Base-by-base conservation (phyloP, 1,284 basidiomycete genomes). In the Mrakiaceae sp. region DNA sequence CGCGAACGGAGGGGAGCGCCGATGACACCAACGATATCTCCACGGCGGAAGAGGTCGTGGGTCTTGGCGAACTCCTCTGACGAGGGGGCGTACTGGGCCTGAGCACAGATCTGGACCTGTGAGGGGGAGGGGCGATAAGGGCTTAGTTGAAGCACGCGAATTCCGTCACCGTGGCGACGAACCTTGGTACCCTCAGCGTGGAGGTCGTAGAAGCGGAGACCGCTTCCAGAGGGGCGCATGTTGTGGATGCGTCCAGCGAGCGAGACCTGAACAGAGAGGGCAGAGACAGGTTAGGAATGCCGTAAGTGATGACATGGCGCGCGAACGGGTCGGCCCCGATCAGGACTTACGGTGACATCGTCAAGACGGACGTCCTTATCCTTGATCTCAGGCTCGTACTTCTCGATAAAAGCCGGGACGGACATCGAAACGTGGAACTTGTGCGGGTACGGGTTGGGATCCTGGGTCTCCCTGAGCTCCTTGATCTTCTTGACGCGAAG, bases 371-470 rank as follows among this genome's bases (percentile, higher is more conserved):
- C 75, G 27, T 86, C 88, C 42, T 83, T 71, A 51, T 75, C 71
- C 14, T 79, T 73, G 69, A 94, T 83, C 74, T 83, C 81, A 64
- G 87, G 87, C 63, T 89, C 86, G 43, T 90, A 98, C 67, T 82
- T 79, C 12, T 82, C 76, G 74, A 98, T 85, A 78, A 87, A 99
- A 11, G 79, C 74, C 14, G 84, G 80, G 72, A 98, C 81, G n/a
- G 88, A 90, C 69, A 80, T 80, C 58, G 87, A 81, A 54, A 96
- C 93, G 72, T 96, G 78, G 80, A 98, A 99, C 83, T 99, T 99
- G 86, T 99, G 96, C 27, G 96, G 95, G 80, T 98, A 99, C 3
- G 96, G 95, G 75, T 95, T 90, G 5, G 91, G 92, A 46, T 83
- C 78, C 76, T 88, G 86, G 58, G 89, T 88, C 75, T 88, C 82